Evolutionary conservation across 306 rosid genomes (phyloP), one percentile per base, ranked within the genome.

Genomic region (Mimosa bimucronata): DNA sequence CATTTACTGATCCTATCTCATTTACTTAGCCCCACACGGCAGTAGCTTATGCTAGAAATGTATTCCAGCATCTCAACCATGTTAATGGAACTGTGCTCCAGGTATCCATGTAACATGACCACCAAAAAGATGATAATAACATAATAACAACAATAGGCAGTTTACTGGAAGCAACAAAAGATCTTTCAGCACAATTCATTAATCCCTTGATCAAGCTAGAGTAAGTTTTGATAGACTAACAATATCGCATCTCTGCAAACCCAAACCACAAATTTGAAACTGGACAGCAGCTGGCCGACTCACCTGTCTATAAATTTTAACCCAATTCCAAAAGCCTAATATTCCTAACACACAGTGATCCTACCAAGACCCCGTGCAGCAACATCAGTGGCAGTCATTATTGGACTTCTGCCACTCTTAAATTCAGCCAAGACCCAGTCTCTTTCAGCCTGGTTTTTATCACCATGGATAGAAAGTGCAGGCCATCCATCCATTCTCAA

Each of bases 291-390:
- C 98, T 89, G 94, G 98, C 94, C 83, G 80, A 94, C 98, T 94
- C 90, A 73, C 82, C 77, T 83, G 85, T 81, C 68, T 80, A 64
- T 86, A 68, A 82, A 78, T 77, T 80, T 79, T 88, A 90, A 81
- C 85, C 88, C 88, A 74, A 87, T 74, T 80, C 55, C 75, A 75
- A 77, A 76, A 80, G 76, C 90, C 92, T 85, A 90, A 71, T 74
- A 89, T 84, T 83, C 88, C 93, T 84, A 86, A 83, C 88, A 92
- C 90, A 88, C 88, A 90, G 86, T 89, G 83, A 90, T 82, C 98
- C 97, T 95, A 95, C 98, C 98, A 91, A 95, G 98, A 89, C 98
- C 98, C 83, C 98, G 94, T 0, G 98, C 98, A 85, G 98, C 98
- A 88, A 95, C 98, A 92, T 95, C 98, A 79, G 98, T 95, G 95